Evolutionary conservation across 108 stramenopile genomes (phyloP), one percentile per base, ranked within the genome.

Genomic region (Epithemia pelagica): DNA sequence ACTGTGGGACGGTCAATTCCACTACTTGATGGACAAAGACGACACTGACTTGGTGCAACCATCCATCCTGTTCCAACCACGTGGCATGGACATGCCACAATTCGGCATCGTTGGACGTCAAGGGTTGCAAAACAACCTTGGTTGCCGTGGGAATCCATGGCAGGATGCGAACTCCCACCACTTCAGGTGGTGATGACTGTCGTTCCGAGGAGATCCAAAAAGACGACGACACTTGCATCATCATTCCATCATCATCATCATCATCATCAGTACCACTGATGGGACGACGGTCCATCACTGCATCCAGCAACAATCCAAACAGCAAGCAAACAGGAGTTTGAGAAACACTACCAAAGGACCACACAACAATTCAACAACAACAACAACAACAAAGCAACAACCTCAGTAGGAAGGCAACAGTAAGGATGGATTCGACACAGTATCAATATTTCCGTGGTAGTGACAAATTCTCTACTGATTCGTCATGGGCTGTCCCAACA

Each of bases 81-180:
- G 68, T 72, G 20, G 88, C 75, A 65, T 85, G 69, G 72, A 77
- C 78, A 66, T 94, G 82, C 24, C 89, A 70, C 60, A 89, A 74
- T 68, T 90, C 86, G 88, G 87, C 89, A 71, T 90, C 92, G 24
- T 78, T 66, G 18, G 76, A 69, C 2, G 78, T 64, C 19, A 82
- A n/a, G 23, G 89, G 92, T 70, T 90, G 82, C 55, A 89, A 73
- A 0, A 66, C 67, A 2, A 90, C 76, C 27, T 66, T 54, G 27
- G 62, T 57, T 1, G 78, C 85, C 2, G 78, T 27, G 0, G 67
- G 62, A 20, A 87, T 68, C 27, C 33, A 2, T 30, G 76, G 31
- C 18, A 92, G 67, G n/a, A 74, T 63, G 28, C 71, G 65, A 1
- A 92, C 82, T 54, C 70, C 53, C 63, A 85, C 68, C 30, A 59